Evolutionary conservation across 768 basidiomycete genomes (phyloP), one percentile per base, ranked within the genome.

Genomic region (Tubosaeta brunneosetosa): DNA sequence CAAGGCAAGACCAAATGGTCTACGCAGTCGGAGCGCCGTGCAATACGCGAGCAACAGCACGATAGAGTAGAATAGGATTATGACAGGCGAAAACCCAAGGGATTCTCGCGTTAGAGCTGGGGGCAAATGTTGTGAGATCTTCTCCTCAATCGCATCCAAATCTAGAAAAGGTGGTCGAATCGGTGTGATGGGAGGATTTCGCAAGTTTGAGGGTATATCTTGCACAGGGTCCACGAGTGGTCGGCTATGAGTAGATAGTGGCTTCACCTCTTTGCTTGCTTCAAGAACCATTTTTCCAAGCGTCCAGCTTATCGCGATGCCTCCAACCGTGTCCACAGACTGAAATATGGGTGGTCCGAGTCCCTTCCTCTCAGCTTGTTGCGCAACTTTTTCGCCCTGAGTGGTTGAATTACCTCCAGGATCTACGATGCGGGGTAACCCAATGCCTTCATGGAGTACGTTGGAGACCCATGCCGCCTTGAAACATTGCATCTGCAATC

Each of bases 251-350:
- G 75, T 75, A 12, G 70, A 66, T 40, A 76, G 70, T 7, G 77
- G 66, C 4, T 81, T 80, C 7, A 93, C 81, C 66, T 90, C 89
- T 57, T 88, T 90, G 73, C 91, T 93, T 26, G 97, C 97, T 71
- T 98, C 95, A 26, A 97, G 79, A 0, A 98, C 95, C 94, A 98
- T 98, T 70, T 97, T 98, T 26, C 97, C 97, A 32, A 98, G 77
- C 4, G 97, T 97, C 97, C 97, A 99, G 61, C 84, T 92, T 62
- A 99, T 92, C 41, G 94, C 92, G 36, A 95, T 91, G 63, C 89
- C 91, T 33, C 84, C 86, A 29, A 99, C 88, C n/a, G 84, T 81
- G 66, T 97, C 92, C 71, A 94, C 74, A 37, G 87, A 91, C 70
- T 97, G 97, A 72, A 99, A 97, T n/a, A 81, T 74, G 8, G 91